Base-by-base conservation (phyloP, 163 green algal genomes). In the Scenedesmus sp. region DNA sequence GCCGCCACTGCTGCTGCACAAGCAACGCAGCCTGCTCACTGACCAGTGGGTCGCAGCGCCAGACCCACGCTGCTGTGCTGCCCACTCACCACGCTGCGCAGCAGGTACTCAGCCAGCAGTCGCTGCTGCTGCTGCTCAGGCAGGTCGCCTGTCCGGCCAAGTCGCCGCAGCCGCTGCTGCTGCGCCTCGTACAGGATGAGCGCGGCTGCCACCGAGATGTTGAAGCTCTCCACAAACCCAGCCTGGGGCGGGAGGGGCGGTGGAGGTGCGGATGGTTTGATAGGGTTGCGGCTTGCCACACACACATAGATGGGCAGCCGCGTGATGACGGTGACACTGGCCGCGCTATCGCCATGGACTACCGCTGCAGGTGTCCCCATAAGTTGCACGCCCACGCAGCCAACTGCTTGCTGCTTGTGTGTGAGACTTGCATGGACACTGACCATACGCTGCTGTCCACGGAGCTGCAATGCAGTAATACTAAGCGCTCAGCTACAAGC, bases 141-240 rank as follows among this genome's bases (percentile, higher is more conserved):
- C n/a, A 99, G 93, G 93, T 99, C 96, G 0, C 95, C 96, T 61
- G 96, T 94, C 20, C 53, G 30, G 35, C 97, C 97, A 84, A 97
- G 83, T 49, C 84, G 82, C n/a, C 90, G 76, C 73, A 96, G 43
- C 0, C 96, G 93, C 59, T 91, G 83, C 35, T 94, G 92, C 79
- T 96, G 92, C 30, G 97, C 96, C 81, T 97, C 94, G 33, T 95
- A 95, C 89, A 99, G 93, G 43, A 98, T 91, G 18, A 99, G 93
- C 0, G 96, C 95, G 0, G 96, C 95, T 44, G 98, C 98, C 22
- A 99, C 97, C 15, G 89, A 96, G 72, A 99, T 97, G 95, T 99
- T 99, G 87, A 98, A 99, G 10, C 92, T 97, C 85, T 99, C 97
- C 37, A 98, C 96, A 94, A 99, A 98, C 46, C 98, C 97, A 22